Percentiles rank a stretch among this genome's conserved stretches.
These are phyloP conservation scores for Phaeophleospora eucalypticola DNA, from an alignment of 2,329 filamentous ascomycete species.

Conservation along the genomic window DNA sequence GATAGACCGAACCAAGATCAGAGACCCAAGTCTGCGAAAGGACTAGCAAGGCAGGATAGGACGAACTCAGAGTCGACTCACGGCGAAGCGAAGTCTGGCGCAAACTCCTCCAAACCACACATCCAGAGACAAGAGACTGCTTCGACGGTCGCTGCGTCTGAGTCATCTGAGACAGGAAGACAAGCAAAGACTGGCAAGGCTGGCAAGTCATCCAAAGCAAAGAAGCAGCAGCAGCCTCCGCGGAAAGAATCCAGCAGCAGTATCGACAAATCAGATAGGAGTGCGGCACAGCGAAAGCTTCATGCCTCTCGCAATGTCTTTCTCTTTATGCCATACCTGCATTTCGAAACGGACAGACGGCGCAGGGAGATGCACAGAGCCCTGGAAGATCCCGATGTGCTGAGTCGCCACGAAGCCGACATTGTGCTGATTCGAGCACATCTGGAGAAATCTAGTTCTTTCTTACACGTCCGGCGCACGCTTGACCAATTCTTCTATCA, in stretches of 20 bases:
- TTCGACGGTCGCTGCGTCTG: constrained; percentile 15
- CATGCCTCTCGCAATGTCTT: constrained; percentile 32
- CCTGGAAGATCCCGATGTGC: constrained; percentile 35
- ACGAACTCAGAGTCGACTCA: neutral
- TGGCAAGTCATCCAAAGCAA: constrained; percentile 1
- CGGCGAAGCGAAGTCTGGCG: neutral
- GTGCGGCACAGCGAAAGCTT: neutral
- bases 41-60: neutral
- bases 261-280: constrained; percentile 5
- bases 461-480: constrained; percentile 57
- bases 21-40: neutral
- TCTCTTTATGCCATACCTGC: constrained; percentile 61
- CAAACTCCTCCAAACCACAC: constrained; percentile 6
- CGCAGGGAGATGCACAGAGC: constrained; percentile 52
- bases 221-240: constrained; percentile 1
- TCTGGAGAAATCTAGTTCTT: constrained; percentile 19
- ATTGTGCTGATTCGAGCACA: constrained; percentile 32
- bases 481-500: constrained; percentile 65
- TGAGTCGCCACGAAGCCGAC: constrained; percentile 28
- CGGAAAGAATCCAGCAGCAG: constrained; percentile 10
- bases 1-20: neutral
- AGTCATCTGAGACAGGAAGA: constrained; percentile 4
- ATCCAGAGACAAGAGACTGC: constrained; percentile 17
- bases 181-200: constrained; percentile 3
- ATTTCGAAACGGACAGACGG: constrained; percentile 57